Base-by-base conservation (phyloP, 192 early-diverging fungal genomes). In the Umbelopsis sp. region DNA sequence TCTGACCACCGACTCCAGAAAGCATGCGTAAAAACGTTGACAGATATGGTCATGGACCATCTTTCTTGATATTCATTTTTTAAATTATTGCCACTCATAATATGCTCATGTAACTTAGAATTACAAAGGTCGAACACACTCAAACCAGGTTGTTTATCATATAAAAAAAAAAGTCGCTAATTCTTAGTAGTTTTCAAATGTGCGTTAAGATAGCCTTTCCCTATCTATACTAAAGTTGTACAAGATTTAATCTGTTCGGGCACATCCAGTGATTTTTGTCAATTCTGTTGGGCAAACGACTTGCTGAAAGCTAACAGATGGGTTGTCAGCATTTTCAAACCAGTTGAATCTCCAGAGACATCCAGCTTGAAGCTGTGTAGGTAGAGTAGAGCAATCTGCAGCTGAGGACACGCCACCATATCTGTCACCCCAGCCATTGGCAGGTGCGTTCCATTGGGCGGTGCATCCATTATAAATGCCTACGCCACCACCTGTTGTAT, bases 321-420 rank as follows among this genome's bases (percentile, higher is more conserved):
- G 73, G 45, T 74, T 74, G 45, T 74, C 73, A 24, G 66, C 67
- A 26, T 74, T 74, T 45, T 74, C 45, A 22, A 74, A 74, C 73
- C 73, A 74, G 38, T 50, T 50, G 54, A 74, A 74, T 53, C 51
- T 70, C 45, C 45, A 69, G 5, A 66, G 69, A 29, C 74, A 75
- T 24, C 74, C 74, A 11, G 68, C 41, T 66, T 75, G 74, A 14
- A 75, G 62, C n/a, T 49, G 47, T 34, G 59, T 38, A 22, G 74
- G 74, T 36, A 75, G 74, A 26, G 12, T 21, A 12, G 53, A 59
- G 11, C 74, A 75, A 10, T 71, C 62, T 4, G 69, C 51, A 16
- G 36, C 20, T 32, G 59, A 44, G 24, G 50, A 56, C 12, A 75
- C 25, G 29, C 74, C 74, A 31, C 74, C 74, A 66, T 75, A 75